Base-by-base conservation (phyloP, 2,329 filamentous ascomycete genomes). In the Bipolaris bicolor region DNA sequence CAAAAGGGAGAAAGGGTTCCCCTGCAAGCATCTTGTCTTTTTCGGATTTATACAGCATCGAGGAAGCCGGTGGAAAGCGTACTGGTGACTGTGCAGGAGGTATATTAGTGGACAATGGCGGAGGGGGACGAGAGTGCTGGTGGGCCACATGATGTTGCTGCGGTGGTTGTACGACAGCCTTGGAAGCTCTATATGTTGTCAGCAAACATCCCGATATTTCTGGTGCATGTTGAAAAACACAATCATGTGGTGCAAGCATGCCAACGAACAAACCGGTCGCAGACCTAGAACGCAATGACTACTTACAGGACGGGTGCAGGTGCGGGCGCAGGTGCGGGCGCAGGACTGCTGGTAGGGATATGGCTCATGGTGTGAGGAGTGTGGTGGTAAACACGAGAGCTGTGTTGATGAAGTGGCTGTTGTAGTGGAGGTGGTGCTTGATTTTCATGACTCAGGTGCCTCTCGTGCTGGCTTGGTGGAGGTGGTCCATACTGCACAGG, bases 1-100 rank as follows among this genome's bases (percentile, higher is more conserved):
- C 88, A 62, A 89, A 93, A 6, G 91, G 90, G 59, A 88, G 88
- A 76, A 92, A 98, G n/a, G 86, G 84, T 39, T 90, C 84, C 11
- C 91, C 91, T 31, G 83, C 83, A 15, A 96, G 80, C 94, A 98
- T 98, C 74, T 95, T 92, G 58, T 96, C 90, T 76, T 95, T 95
- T 72, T 97, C 91, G 1, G 88, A 89, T 58, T 83, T 78, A 67
- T 70, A 68, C 65, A 77, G 65, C 65, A 78, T 65, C 64, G 67
- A 48, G 2, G 62, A 62, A 9, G 66, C 60, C 50, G 56, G 55
- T 52, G 66, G 55, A 45, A 67, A 69, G 44, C 67, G 66, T 11
- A 66, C 52, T 33, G 66, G 65, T 48, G 69, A 67, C 24, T 64
- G 69, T n/a, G 52, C 61, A 33, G 65, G 63, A 44, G 66, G 63